These are phyloP conservation scores for Gnomoniopsis sp. DNA, from an alignment of 2,329 filamentous ascomycete genomes.

Conservation along the genomic window DNA sequence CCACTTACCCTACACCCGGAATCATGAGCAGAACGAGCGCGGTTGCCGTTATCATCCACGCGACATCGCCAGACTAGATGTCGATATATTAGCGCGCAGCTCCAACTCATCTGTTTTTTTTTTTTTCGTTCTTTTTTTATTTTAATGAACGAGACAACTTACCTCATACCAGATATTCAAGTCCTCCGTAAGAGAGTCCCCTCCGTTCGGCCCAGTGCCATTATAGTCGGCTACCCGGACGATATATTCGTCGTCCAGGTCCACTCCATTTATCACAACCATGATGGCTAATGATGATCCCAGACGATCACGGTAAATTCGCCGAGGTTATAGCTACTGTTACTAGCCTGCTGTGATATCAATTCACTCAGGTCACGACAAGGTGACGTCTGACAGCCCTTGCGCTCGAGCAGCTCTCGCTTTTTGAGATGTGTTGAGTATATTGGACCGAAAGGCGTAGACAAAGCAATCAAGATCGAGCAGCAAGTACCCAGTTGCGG, in stretches of 20 bases:
- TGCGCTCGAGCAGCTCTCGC: background rate
- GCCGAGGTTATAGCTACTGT: background rate
- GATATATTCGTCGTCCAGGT: slow-evolving; percentile 43
- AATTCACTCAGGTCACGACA: background rate
- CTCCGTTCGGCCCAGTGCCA: slow-evolving; percentile 60
- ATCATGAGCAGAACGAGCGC: slow-evolving; percentile 89
- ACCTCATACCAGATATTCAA: slow-evolving; percentile 78
- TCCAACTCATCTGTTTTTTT: too few species aligned
- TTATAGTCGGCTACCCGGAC: slow-evolving; percentile 56
- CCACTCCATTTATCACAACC: slow-evolving; percentile 34
- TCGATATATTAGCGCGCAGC: slow-evolving; percentile 27
- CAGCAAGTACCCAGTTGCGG: too few species aligned
- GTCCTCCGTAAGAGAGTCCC: slow-evolving; percentile 63
- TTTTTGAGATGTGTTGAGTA: too few species aligned
- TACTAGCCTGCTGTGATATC: too few species aligned
- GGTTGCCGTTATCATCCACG: slow-evolving; percentile 78
- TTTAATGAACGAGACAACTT: slow-evolving; percentile 27
- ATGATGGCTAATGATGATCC: slow-evolving; percentile 22
- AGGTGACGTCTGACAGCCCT: background rate
- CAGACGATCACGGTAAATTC: background rate
- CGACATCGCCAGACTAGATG: slow-evolving; percentile 71
- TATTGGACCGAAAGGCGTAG: too few species aligned
- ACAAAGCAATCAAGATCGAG: too few species aligned
- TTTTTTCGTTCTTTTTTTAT: slow-evolving; percentile 14
- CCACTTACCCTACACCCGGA: slow-evolving; percentile 68